These are phyloP conservation scores for Cubamyces sp. DNA, from an alignment of 768 basidiomycete species.

Conservation along the genomic window DNA sequence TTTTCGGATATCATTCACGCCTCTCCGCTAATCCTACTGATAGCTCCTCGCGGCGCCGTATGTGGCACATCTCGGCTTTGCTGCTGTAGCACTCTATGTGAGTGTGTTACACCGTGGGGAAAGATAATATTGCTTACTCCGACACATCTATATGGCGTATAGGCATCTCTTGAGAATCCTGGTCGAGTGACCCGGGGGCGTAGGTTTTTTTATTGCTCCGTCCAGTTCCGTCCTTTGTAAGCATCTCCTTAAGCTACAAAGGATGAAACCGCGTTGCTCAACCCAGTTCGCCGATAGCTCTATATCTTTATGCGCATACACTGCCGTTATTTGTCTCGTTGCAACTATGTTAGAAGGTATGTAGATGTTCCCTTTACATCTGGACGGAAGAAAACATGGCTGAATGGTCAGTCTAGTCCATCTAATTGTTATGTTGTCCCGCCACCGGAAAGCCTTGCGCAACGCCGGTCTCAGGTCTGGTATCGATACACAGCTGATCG, in stretches of 20 bases:
- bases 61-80: slow-evolving; percentile 24
- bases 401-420: slow-evolving; percentile 17
- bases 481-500: slow-evolving; percentile 25
- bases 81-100: slow-evolving; percentile 25
- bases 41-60: slow-evolving; percentile 29
- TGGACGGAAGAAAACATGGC: background rate
- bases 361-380: background rate
- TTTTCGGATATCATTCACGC: background rate
- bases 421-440: slow-evolving; percentile 20
- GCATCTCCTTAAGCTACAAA: slow-evolving; percentile 5
- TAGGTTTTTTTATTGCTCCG: slow-evolving; percentile 36
- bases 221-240: slow-evolving; percentile 31
- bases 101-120: slow-evolving; percentile 4
- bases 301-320: slow-evolving; percentile 25
- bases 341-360: slow-evolving; percentile 29
- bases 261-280: background rate
- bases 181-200: slow-evolving; percentile 28
- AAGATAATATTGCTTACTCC: too few species aligned
- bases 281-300: slow-evolving; percentile 13
- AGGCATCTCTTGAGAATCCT: slow-evolving; percentile 30
- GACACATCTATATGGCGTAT: background rate
- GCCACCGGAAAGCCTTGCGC: slow-evolving; percentile 28
- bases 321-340: slow-evolving; percentile 29
- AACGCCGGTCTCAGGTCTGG: slow-evolving; percentile 8
- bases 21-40: background rate